These are phyloP conservation scores for Solanum chiquidenum DNA, from an alignment of 257 asterid species.

Conservation along the genomic window DNA sequence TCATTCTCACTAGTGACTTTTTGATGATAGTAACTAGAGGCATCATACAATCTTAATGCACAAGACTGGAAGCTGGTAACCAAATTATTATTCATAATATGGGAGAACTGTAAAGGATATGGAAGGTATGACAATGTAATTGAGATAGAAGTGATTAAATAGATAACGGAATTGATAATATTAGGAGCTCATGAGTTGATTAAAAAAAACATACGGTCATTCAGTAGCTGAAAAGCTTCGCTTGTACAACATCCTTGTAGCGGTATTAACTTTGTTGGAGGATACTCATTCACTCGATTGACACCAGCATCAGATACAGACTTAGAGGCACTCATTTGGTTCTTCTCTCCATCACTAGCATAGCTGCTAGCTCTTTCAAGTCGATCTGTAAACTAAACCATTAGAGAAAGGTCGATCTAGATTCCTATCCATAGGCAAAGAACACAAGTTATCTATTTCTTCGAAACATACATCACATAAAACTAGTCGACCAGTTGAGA, in stretches of 20 bases:
- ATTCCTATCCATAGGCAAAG: not conserved
- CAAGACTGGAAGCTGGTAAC: not conserved
- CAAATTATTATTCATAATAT: not conserved
- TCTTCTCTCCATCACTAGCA: constrained; percentile 58
- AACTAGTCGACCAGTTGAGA: not conserved
- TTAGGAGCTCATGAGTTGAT: not conserved
- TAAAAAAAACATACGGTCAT: constrained; percentile 45
- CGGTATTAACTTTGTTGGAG: constrained; percentile 40
- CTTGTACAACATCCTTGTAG: constrained; percentile 60
- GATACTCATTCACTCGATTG: constrained; percentile 30
- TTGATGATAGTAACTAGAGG: not conserved
- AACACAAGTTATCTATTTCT: not conserved
- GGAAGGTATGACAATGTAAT: not conserved
- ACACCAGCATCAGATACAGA: constrained; percentile 43
- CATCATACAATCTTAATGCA: not conserved
- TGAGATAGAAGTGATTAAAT: not conserved
- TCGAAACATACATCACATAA: not conserved
- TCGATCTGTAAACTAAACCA: constrained; percentile 41
- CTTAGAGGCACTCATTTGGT: constrained; percentile 33
- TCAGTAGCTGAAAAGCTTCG: constrained; percentile 63
- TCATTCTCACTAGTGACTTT: not conserved
- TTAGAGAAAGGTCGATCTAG: not conserved
- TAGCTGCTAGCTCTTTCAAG: constrained; percentile 58
- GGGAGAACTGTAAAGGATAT: not conserved
- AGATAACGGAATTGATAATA: not conserved